Evolutionary conservation across 2,329 filamentous ascomycete genomes (phyloP), one percentile per base, ranked within the genome.

Genomic region (Emmonsia crescens): DNA sequence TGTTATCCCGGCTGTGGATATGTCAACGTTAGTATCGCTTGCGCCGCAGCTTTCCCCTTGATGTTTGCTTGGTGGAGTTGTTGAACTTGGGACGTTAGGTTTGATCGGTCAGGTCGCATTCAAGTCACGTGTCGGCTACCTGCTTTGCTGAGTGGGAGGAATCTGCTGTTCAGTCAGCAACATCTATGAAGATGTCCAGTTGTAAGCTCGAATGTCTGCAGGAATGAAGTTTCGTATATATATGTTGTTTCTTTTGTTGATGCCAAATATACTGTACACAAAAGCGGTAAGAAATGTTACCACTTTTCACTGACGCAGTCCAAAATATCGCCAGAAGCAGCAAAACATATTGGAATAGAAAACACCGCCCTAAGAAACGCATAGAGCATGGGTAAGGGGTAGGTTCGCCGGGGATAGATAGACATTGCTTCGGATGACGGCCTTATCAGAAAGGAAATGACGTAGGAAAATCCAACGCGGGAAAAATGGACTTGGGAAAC

Each of bases 241-340:
- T 57, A 57, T 57, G 38, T 14, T 57, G 38, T 44, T 57, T 57
- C 55, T 44, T 56, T 57, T 57, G 31, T 36, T 38, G 14, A n/a
- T 44, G 55, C 19, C n/a, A 57, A 57, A 31, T 40, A 57, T 57
- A 57, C 24, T 57, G 55, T 57, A 57, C 55, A 57, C 40, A 44
- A 31, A 44, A 57, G 38, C 27, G 38, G 38, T 38, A 56, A 8
- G 10, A 19, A 42, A 44, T 44, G 38, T 44, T 44, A 57, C 24
- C 38, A 14, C 55, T 44, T 44, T 44, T 57, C 55, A 29, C 38
- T n/a, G 14, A 19, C 55, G 5, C 24, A 29, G 14, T 21, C 36
- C 55, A 29, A 38, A 46, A 19, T 21, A 44, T 44, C 38, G 55
- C 12, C 21, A 44, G 19, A 57, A 19, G 55, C 31, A 29, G n/a